Evolutionary conservation across 1,284 basidiomycete genomes (phyloP).

Genomic region (Apiotrichum siamense): DNA sequence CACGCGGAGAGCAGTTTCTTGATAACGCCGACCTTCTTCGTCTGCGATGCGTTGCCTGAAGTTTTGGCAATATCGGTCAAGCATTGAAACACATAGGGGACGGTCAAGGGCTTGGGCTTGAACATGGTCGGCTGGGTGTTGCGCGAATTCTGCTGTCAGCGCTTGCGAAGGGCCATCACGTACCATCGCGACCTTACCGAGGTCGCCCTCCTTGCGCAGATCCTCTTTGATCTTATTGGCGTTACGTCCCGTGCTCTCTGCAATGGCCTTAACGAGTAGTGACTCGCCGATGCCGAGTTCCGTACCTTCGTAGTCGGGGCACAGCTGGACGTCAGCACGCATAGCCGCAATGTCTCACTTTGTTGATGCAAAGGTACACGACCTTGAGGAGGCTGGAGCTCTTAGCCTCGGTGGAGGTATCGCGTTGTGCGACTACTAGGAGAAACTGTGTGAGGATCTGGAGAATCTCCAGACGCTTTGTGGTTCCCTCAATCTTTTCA

Average conservation of each 20-base stretch:
- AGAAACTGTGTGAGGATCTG: slow-evolving; percentile 82
- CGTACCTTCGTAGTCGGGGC: slow-evolving; percentile 91
- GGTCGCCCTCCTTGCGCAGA: slow-evolving; percentile 86
- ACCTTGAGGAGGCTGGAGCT: slow-evolving; percentile 71
- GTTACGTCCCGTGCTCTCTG: slow-evolving; percentile 86
- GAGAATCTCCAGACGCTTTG: slow-evolving; percentile 91
- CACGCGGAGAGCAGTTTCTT: slow-evolving; percentile 91
- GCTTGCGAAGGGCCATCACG: slow-evolving; percentile 16
- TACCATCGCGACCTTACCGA: slow-evolving; percentile 92
- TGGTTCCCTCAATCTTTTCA: slow-evolving; percentile 85
- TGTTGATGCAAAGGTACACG: slow-evolving; percentile 95
- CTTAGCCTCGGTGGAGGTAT: slow-evolving; percentile 36
- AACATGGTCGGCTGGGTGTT: slow-evolving; percentile 92
- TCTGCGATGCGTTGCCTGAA: slow-evolving; percentile 80
- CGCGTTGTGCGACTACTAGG: slow-evolving; percentile 72
- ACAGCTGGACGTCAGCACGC: slow-evolving; percentile 54
- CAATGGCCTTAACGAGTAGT: slow-evolving; percentile 90
- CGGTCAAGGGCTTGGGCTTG: slow-evolving; percentile 83
- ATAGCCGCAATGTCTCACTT: slow-evolving; percentile 53
- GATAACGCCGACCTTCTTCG: slow-evolving; percentile 91
- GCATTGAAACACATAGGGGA: slow-evolving; percentile 79
- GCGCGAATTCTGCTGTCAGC: slow-evolving; percentile 66
- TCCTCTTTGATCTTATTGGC: slow-evolving; percentile 79
- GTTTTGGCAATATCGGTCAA: slow-evolving; percentile 81
- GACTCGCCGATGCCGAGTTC: slow-evolving; percentile 97